Conservation (phyloP, 2,329 filamentous ascomycete species). For the Hypoxylon sp. region DNA sequence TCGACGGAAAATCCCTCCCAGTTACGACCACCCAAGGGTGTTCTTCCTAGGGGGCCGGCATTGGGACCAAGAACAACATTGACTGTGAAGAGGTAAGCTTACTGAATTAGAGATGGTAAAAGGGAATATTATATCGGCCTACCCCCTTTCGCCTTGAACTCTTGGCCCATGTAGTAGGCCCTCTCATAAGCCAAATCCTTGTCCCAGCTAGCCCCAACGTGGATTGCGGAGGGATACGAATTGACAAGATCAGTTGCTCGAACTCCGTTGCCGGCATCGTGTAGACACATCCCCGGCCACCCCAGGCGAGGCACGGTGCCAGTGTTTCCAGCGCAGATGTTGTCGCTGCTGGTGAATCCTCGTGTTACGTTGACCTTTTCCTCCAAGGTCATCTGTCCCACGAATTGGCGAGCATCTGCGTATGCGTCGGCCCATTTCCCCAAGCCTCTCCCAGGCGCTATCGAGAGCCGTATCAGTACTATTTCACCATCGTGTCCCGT, state of each 20-base stretch:
- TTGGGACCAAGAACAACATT: constrained; percentile 72
- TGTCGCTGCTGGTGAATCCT: constrained; percentile 55
- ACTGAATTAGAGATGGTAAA: not conserved
- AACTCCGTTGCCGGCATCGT: constrained; percentile 59
- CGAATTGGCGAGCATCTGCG: constrained; percentile 62
- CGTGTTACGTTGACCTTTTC: constrained; percentile 65
- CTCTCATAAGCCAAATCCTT: constrained; percentile 59
- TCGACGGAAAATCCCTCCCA: constrained; percentile 73
- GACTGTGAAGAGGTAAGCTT: constrained; percentile 37
- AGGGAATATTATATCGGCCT: constrained; percentile 7
- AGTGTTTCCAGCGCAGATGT: constrained; percentile 57
- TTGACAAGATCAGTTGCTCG: constrained; percentile 58
- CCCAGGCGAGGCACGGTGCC: constrained; percentile 54
- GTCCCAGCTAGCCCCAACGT: constrained; percentile 63
- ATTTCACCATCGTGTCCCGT: not conserved
- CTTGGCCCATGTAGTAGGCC: constrained; percentile 61
- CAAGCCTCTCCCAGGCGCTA: constrained; percentile 45
- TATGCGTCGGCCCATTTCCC: constrained; percentile 66
- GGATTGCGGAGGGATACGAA: constrained; percentile 57
- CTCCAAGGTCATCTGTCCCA: constrained; percentile 69
- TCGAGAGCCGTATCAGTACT: not conserved
- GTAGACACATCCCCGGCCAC: constrained; percentile 58
- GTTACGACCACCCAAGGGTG: constrained; percentile 72
- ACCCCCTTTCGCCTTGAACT: constrained; percentile 63
- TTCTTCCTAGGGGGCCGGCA: constrained; percentile 73